Evolutionary conservation across 441 rosid species (phyloP).

Genomic region (Bocquillonia castaneifolia): DNA sequence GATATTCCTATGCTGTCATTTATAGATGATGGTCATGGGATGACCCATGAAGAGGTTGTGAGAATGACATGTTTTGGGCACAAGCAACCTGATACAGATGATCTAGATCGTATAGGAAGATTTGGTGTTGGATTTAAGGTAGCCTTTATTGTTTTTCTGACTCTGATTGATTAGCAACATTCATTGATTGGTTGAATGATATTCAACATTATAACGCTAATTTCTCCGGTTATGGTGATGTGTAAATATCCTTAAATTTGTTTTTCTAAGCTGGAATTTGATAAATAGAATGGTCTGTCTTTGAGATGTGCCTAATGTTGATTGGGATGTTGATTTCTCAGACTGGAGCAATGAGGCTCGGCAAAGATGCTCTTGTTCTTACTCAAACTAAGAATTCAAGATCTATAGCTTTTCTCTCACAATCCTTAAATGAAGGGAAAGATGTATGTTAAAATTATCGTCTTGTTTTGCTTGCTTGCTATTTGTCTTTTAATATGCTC

Average conservation of each 20-base stretch:
- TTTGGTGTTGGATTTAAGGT: conserved; percentile 47
- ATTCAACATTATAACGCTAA: background rate
- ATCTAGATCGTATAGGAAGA: conserved; percentile 33
- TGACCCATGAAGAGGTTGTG: conserved; percentile 33
- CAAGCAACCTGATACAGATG: conserved; percentile 32
- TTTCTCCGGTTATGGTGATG: background rate
- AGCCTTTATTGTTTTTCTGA: conserved; percentile 1
- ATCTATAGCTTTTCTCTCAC: conserved; percentile 41
- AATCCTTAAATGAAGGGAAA: conserved; percentile 37
- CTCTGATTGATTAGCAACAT: background rate
- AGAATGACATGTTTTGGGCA: conserved; percentile 39
- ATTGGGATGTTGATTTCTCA: conserved; percentile 21
- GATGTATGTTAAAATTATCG: conserved; percentile 23
- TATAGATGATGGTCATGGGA: conserved; percentile 38
- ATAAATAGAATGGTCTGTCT: background rate
- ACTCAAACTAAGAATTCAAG: conserved; percentile 36
- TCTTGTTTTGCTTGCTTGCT: background rate
- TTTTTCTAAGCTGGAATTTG: background rate
- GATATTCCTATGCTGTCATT: conserved; percentile 35
- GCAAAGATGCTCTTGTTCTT: conserved; percentile 37
- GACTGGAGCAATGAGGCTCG: conserved; percentile 43
- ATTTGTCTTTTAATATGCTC: background rate
- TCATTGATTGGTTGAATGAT: background rate
- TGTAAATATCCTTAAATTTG: background rate
- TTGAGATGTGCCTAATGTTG: conserved; percentile 13